These are phyloP conservation scores for Stephania yunnanensis DNA, from an alignment of 164 flowering plant genomes.

Conservation along the genomic window DNA sequence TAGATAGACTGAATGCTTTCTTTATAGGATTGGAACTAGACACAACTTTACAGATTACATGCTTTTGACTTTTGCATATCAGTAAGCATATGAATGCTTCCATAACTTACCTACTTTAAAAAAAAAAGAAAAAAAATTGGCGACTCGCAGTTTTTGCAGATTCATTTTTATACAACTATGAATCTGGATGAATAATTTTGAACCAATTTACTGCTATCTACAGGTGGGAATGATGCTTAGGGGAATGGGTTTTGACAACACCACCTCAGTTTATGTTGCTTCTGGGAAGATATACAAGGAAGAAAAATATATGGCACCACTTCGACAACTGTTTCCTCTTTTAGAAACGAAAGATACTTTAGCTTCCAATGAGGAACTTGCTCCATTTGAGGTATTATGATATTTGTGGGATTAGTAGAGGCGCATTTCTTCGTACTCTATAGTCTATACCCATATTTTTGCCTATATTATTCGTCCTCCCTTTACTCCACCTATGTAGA, in stretches of 20 bases:
- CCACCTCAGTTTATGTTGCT: constrained; percentile 76
- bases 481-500: no score
- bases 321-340: constrained; percentile 77
- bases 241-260: constrained; percentile 96
- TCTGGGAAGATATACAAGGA: constrained; percentile 85
- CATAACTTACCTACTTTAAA: background rate
- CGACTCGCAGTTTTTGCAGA: background rate
- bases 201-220: constrained; percentile 13
- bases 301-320: constrained; percentile 85
- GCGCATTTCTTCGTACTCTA: no score
- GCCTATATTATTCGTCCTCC: no score
- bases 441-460: no score
- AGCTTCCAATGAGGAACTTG: constrained; percentile 76
- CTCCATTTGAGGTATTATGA: constrained; percentile 64
- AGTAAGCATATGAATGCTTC: background rate
- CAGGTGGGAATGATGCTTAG: constrained; percentile 99
- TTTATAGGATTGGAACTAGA: background rate
- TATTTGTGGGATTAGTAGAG: background rate
- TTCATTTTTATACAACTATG: background rate
- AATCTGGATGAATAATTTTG: background rate
- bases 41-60: background rate
- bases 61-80: background rate
- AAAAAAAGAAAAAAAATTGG: no score
- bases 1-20: background rate
- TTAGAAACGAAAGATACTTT: constrained; percentile 77